phyloP scores from a whole-genome alignment of 2,329 filamentous ascomycete species.

The Corniculantispora saksenae region DNA sequence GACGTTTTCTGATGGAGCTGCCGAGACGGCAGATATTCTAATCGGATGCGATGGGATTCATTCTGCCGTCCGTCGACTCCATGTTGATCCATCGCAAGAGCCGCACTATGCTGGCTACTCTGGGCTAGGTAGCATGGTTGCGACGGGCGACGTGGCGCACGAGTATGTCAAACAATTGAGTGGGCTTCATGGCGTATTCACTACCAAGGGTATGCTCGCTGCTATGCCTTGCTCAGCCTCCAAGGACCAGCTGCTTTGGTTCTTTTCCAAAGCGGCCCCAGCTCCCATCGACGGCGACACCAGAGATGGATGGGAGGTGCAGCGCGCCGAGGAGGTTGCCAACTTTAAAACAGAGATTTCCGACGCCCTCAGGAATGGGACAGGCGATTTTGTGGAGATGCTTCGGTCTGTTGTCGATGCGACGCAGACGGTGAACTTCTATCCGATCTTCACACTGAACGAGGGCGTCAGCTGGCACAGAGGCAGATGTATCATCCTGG shows the following conservation, averaged over 20 bases:
- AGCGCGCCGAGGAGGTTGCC: neutral
- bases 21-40: constrained; percentile 42
- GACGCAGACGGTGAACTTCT: neutral
- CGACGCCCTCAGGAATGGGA: neutral
- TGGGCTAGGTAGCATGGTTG: neutral
- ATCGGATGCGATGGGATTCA: constrained; percentile 51
- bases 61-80: constrained; percentile 32
- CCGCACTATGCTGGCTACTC: neutral
- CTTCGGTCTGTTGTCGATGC: neutral
- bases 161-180: neutral
- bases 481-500: constrained; percentile 48
- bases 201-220: neutral
- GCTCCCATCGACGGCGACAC: neutral
- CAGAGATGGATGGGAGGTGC: neutral
- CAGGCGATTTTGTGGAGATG: neutral
- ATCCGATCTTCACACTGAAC: constrained; percentile 23
- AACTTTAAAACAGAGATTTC: neutral
- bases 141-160: neutral
- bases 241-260: neutral
- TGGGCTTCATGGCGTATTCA: neutral
- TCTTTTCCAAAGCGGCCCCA: neutral
- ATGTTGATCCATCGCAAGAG: constrained; percentile 26
- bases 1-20: constrained; percentile 24
- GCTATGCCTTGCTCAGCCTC: neutral
- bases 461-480: constrained; percentile 33